Conservation (phyloP, 1,139 yeast genomes). For the Protomyces lactucae-debilis region DNA sequence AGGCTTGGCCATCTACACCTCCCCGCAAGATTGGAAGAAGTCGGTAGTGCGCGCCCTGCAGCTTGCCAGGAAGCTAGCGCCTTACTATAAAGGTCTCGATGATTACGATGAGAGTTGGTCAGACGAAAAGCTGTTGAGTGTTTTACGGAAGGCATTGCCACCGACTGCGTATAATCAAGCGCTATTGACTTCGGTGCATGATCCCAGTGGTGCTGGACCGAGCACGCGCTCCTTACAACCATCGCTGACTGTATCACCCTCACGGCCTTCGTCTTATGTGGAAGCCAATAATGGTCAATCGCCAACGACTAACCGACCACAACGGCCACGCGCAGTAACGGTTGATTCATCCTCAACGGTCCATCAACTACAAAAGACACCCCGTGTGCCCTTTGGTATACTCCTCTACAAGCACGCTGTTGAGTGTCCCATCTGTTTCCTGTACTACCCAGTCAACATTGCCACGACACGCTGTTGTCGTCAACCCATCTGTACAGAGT, state of each 20-base stretch:
- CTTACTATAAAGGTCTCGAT: slow-evolving; percentile 84
- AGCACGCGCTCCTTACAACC: neutral
- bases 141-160: slow-evolving; percentile 39
- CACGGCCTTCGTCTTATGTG: slow-evolving; percentile 9
- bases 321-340: slow-evolving; percentile 25
- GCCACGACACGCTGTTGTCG: slow-evolving; percentile 85
- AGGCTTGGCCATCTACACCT: slow-evolving; percentile 7
- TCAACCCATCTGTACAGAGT: slow-evolving; percentile 92
- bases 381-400: slow-evolving; percentile 12
- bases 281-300: neutral
- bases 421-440: slow-evolving; percentile 94
- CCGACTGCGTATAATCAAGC: slow-evolving; percentile 19
- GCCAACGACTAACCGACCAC: neutral
- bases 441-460: slow-evolving; percentile 72
- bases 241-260: slow-evolving; percentile 4
- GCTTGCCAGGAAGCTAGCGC: slow-evolving; percentile 66
- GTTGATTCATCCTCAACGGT: slow-evolving; percentile 14
- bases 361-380: slow-evolving; percentile 1
- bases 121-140: slow-evolving; percentile 59
- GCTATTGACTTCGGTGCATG: slow-evolving; percentile 5
- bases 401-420: slow-evolving; percentile 34
- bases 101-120: slow-evolving; percentile 75
- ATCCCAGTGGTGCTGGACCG: slow-evolving; percentile 8
- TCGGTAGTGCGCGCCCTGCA: slow-evolving; percentile 24
- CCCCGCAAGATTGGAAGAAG: slow-evolving; percentile 24